Evolutionary conservation across 2,329 filamentous ascomycete species (phyloP).

Genomic region (Colletotrichum truncatum): DNA sequence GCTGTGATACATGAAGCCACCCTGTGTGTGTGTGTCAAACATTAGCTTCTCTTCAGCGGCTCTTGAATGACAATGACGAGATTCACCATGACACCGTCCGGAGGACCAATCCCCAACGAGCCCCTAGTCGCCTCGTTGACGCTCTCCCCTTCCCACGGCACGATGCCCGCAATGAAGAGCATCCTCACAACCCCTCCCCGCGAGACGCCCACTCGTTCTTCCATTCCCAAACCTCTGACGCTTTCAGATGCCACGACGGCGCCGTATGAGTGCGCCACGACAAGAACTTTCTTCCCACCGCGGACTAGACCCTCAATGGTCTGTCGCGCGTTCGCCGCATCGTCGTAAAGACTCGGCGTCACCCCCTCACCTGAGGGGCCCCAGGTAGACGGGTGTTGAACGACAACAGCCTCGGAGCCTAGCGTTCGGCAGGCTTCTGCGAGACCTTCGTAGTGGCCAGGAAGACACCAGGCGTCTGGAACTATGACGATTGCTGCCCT

Average conservation of each 20-base stretch:
- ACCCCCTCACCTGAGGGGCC: background rate
- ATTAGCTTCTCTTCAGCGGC: background rate
- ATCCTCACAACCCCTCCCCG: background rate
- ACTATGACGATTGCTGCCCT: slow-evolving; percentile 1
- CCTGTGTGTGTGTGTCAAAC: background rate
- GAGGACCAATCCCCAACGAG: background rate
- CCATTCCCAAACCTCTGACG: background rate
- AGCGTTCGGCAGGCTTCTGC: background rate
- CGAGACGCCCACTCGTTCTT: background rate
- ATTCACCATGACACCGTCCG: background rate
- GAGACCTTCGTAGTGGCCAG: background rate
- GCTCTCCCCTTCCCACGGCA: slow-evolving; percentile 3
- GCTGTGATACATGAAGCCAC: background rate
- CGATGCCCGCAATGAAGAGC: slow-evolving; percentile 15
- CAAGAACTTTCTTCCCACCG: background rate
- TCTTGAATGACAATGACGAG: background rate
- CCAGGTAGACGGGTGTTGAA: background rate
- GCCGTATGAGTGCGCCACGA: slow-evolving; percentile 5
- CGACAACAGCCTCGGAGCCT: background rate
- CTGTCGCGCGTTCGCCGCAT: background rate
- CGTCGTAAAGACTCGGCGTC: background rate
- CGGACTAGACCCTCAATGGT: background rate
- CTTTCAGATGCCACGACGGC: background rate
- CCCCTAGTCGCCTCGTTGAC: background rate
- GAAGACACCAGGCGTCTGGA: background rate